Conservation (phyloP, 257 asterid genomes). For the Eustoma russellianum region DNA sequence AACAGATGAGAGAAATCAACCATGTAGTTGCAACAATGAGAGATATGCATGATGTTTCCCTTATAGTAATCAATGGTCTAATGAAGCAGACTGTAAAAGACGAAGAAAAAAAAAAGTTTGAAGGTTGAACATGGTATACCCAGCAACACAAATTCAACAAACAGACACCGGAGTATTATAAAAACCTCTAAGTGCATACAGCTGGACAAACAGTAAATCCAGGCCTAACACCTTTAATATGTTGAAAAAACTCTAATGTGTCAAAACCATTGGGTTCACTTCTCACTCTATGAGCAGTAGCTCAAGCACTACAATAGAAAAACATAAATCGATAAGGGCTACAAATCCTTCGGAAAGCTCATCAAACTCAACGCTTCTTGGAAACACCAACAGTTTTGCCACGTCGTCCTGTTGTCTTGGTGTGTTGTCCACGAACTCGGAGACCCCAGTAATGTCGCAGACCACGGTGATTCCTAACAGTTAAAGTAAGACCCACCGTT, state of each 20-base stretch:
- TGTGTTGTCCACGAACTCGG: constrained; percentile 94
- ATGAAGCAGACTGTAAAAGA: too few species aligned
- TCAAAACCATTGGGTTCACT: constrained; percentile 12
- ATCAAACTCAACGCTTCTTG: constrained; percentile 56
- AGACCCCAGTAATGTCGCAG: constrained; percentile 96
- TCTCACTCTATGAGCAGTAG: constrained; percentile 2
- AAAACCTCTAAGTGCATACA: too few species aligned
- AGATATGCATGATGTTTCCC: too few species aligned
- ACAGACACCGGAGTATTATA: too few species aligned
- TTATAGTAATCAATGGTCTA: too few species aligned
- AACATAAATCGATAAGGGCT: constrained; percentile 1
- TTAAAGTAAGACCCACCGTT: not conserved
- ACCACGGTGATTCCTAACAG: constrained; percentile 77
- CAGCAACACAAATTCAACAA: too few species aligned
- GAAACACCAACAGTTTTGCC: constrained; percentile 98
- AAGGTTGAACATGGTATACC: too few species aligned
- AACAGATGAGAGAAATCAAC: too few species aligned
- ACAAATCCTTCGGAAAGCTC: not conserved
- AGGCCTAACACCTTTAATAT: constrained; percentile 1
- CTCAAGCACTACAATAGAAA: not conserved
- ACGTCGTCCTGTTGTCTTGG: constrained; percentile 90
- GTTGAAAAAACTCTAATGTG: constrained; percentile 2
- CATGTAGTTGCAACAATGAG: too few species aligned
- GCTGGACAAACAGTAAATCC: too few species aligned
- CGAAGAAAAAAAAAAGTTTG: too few species aligned